These are phyloP conservation scores for Boletellus ananas DNA, from an alignment of 768 basidiomycete genomes.

Conservation along the genomic window DNA sequence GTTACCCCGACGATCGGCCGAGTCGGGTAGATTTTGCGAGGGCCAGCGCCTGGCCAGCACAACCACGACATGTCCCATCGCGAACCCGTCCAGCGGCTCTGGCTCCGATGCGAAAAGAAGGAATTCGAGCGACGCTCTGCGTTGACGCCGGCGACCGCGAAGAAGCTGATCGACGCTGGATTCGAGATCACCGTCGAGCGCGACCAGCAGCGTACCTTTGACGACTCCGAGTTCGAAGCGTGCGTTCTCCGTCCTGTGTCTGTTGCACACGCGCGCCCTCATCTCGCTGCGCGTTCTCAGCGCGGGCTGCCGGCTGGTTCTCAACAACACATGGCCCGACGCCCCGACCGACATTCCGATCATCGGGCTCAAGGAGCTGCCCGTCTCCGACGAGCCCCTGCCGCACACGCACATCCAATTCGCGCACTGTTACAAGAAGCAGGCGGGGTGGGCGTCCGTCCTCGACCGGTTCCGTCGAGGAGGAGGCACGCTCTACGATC, in stretches of 20 bases:
- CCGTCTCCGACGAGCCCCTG: slow-evolving; percentile 74
- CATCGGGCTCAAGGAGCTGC: slow-evolving; percentile 96
- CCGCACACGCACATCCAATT: slow-evolving; percentile 97
- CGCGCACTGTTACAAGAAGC: slow-evolving; percentile 95
- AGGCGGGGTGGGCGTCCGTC: slow-evolving; percentile 87
- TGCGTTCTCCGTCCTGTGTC: slow-evolving; percentile 40
- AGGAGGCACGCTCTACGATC: slow-evolving; percentile 83
- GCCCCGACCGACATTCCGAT: slow-evolving; percentile 76
- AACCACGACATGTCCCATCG: neutral
- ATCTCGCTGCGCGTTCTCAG: slow-evolving; percentile 37
- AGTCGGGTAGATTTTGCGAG: neutral
- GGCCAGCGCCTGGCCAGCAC: neutral
- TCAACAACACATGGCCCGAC: slow-evolving; percentile 83
- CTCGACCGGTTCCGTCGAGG: slow-evolving; percentile 84
- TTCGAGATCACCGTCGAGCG: slow-evolving; percentile 91
- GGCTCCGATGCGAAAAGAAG: slow-evolving; percentile 98
- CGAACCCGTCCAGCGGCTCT: slow-evolving; percentile 49
- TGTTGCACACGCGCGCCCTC: too few relatives aligned
- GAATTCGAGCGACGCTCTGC: slow-evolving; percentile 91
- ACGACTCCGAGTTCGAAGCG: slow-evolving; percentile 90
- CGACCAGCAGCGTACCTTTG: slow-evolving; percentile 91
- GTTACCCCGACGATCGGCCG: too few relatives aligned
- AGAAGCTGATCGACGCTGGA: slow-evolving; percentile 81
- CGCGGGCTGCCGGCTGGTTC: slow-evolving; percentile 84
- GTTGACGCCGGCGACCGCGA: slow-evolving; percentile 87